Evolutionary conservation across 768 basidiomycete species (phyloP), one percentile per base, ranked within the genome.

Genomic region (Punctularia strigosozonata): DNA sequence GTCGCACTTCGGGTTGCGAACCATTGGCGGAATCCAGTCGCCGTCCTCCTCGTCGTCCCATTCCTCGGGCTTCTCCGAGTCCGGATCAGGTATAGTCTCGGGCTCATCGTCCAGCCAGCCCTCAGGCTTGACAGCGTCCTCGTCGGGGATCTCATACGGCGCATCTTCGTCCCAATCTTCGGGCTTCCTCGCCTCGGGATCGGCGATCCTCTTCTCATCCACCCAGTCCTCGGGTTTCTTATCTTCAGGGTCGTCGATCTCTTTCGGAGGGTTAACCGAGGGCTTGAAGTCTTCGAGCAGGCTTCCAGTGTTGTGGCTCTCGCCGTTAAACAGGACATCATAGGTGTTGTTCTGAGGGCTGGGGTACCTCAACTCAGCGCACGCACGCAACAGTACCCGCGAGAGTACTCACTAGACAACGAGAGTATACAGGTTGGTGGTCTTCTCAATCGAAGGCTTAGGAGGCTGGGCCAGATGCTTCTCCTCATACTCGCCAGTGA

Each of bases 41-140:
- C 95, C 95, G 50, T 99, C 94, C 58, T 98, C 95, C 56, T 97
- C 95, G 50, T 97, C 94, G 52, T 95, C 91, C 95, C 95, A 99
- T 60, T 99, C 95, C 57, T 99, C 95, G 5, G 95, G 95, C 68
- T 95, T 97, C 61, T 80, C 75, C 28, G 86, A 76, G 47, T 89
- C 86, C 77, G 95, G 94, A 55, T 99, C 95, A 35, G 90, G 75
- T 50, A 95, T 72, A 35, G 62, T 69, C 41, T 69, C 59, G 5
- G 81, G 75, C 56, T 97, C 95, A 41, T 95, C 64, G 44, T 86
- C 90, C 42, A 99, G 77, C 95, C 95, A 99, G 50, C 86, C 92
- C 44, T 83, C 90, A 23, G 95, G 95, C 65, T 86, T 92, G 43
- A 61, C 68, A 40, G 90, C 92, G 8, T 88, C 82, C 50, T 77